Conservation (phyloP, 805 yeast species). For the Vanderwaltozyma tropicalis region DNA sequence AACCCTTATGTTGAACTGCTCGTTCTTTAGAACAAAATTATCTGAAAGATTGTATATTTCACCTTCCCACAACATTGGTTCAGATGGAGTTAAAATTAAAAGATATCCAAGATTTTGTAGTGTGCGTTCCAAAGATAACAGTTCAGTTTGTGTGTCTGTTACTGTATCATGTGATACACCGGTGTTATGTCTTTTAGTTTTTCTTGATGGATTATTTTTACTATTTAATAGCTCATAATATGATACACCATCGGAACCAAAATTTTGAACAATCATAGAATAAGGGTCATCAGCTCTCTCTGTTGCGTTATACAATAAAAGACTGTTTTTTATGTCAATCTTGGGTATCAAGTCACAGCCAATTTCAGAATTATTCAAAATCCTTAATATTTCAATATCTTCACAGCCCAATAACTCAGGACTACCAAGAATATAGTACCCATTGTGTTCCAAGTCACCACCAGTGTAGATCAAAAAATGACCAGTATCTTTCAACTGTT, state of each 20-base stretch:
- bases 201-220: conserved; percentile 2
- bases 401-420: conserved; percentile 30
- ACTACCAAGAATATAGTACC: conserved; percentile 74
- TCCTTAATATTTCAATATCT: conserved; percentile 34
- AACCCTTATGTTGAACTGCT: conserved; percentile 14
- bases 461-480: conserved; percentile 75
- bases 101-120: conserved; percentile 45
- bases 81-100: conserved; percentile 63
- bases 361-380: conserved; percentile 37
- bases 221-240: conserved; percentile 15
- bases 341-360: conserved; percentile 39
- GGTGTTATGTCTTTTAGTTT: conserved; percentile 6
- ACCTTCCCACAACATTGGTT: conserved; percentile 90
- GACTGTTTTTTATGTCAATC: conserved; percentile 23
- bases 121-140: conserved; percentile 19
- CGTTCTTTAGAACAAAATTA: conserved; percentile 8
- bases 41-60: conserved; percentile 46
- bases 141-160: conserved; percentile 24
- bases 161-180: neutral
- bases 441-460: conserved; percentile 53
- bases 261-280: conserved; percentile 23
- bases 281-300: conserved; percentile 17
- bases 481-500: conserved; percentile 48
- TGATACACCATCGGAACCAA: conserved; percentile 20
- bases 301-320: conserved; percentile 17